These are phyloP conservation scores for Nemania sp. DNA, from an alignment of 2,329 filamentous ascomycete genomes.

Conservation along the genomic window DNA sequence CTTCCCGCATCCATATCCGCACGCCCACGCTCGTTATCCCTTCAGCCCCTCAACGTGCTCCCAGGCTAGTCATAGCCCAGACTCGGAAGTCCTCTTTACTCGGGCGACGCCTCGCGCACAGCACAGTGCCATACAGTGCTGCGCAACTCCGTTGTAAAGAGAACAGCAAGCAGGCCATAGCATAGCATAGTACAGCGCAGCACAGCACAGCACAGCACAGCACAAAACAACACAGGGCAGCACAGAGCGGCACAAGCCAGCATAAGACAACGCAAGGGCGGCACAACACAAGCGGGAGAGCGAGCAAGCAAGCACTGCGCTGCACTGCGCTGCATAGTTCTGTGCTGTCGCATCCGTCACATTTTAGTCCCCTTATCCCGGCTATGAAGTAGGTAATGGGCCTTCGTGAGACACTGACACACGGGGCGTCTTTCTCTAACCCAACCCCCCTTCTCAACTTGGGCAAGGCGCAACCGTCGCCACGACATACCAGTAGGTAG, in stretches of 20 bases:
- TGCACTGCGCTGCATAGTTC: conserved; percentile 24
- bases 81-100: conserved; percentile 25
- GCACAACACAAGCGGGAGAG: conserved; percentile 15
- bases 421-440: conserved; percentile 33
- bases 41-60: conserved; percentile 10
- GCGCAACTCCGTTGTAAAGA: too few species aligned
- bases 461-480: conserved; percentile 38
- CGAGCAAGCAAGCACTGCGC: conserved; percentile 16
- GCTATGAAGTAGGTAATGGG: conserved; percentile 38
- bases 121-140: conserved; percentile 5
- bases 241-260: conserved; percentile 8
- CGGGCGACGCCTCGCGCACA: conserved; percentile 18
- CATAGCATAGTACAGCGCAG: conserved; percentile 5
- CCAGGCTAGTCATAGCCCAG: conserved; percentile 24
- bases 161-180: neutral
- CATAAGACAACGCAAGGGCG: conserved; percentile 6
- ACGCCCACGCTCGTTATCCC: conserved; percentile 13
- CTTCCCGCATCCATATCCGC: conserved; percentile 29
- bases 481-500: conserved; percentile 20
- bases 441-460: conserved; percentile 35
- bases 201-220: conserved; percentile 12
- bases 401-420: conserved; percentile 40
- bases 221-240: conserved; percentile 10
- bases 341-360: conserved; percentile 15
- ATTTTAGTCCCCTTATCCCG: conserved; percentile 32